phyloP scores from a whole-genome alignment of 148 eudicot species.

The Pharnaceum exiguum region DNA sequence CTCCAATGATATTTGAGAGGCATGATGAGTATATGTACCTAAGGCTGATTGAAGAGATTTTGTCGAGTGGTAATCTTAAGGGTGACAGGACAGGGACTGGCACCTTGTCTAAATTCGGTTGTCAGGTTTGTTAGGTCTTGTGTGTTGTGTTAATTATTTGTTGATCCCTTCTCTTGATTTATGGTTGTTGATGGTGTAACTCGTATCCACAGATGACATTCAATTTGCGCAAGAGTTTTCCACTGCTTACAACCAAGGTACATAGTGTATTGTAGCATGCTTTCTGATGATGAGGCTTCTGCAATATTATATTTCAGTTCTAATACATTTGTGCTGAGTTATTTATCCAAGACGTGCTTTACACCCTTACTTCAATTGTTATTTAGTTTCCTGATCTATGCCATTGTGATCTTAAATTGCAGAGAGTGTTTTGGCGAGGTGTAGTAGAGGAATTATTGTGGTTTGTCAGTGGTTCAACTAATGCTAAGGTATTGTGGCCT shows the following conservation, averaged over 20 bases:
- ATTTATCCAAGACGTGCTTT: too few species aligned
- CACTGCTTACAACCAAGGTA: slow-evolving; percentile 86
- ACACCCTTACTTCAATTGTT: not conserved
- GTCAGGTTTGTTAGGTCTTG: slow-evolving; percentile 55
- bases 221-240: slow-evolving; percentile 84
- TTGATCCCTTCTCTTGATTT: too few species aligned
- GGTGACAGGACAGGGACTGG: slow-evolving; percentile 93
- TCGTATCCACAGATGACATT: slow-evolving; percentile 69
- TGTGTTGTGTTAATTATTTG: not conserved
- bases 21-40: slow-evolving; percentile 83
- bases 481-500: slow-evolving; percentile 65
- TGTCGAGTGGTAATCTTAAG: slow-evolving; percentile 60
- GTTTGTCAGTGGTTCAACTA: slow-evolving; percentile 98
- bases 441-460: slow-evolving; percentile 92
- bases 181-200: not conserved
- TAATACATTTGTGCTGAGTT: not conserved
- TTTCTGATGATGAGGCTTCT: slow-evolving; percentile 1
- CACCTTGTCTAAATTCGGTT: slow-evolving; percentile 83
- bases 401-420: slow-evolving; percentile 5
- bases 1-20: slow-evolving; percentile 61
- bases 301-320: not conserved
- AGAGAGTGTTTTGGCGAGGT: slow-evolving; percentile 98
- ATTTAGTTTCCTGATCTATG: slow-evolving; percentile 8
- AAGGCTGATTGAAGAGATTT: slow-evolving; percentile 59
- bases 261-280: not conserved